These are phyloP conservation scores for Cladorrhinum samala DNA, from an alignment of 495 filamentous ascomycete species.

Conservation along the genomic window DNA sequence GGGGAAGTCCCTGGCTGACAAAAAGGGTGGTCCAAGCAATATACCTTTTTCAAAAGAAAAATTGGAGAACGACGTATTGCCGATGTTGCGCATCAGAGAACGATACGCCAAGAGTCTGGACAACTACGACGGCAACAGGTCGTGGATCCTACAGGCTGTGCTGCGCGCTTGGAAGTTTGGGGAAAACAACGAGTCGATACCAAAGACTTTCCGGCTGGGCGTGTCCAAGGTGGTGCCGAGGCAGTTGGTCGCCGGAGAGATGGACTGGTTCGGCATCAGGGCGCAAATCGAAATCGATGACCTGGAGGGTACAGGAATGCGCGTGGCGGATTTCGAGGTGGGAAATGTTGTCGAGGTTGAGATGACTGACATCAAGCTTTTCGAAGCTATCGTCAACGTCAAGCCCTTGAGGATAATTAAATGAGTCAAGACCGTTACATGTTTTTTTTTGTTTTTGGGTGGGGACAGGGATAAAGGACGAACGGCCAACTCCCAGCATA, in stretches of 20 bases:
- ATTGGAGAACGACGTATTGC: conserved; percentile 48
- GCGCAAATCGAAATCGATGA: conserved; percentile 27
- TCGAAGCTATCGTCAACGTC: conserved; percentile 43
- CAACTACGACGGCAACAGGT: conserved; percentile 26
- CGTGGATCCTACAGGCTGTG: conserved; percentile 64
- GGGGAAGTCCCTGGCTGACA: conserved; percentile 46
- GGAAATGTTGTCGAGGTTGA: conserved; percentile 56
- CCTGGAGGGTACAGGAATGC: conserved; percentile 22
- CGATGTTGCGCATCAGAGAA: conserved; percentile 46
- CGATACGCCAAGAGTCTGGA: conserved; percentile 27
- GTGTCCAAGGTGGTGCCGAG: conserved; percentile 27
- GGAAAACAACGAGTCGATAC: conserved; percentile 46
- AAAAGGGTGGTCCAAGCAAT: conserved; percentile 13
- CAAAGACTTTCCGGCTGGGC: conserved; percentile 53
- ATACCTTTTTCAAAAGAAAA: conserved; percentile 57
- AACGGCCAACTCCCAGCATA: too few relatives aligned
- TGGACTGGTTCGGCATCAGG: conserved; percentile 37
- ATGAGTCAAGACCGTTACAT: neutral
- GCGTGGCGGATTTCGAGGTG: conserved; percentile 28
- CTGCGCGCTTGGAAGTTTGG: conserved; percentile 69
- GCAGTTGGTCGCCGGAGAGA: conserved; percentile 18
- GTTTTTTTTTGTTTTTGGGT: neutral
- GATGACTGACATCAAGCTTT: conserved; percentile 52
- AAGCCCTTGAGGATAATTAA: conserved; percentile 36
- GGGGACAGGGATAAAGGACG: too few relatives aligned